These are phyloP conservation scores for Conringia planisiliqua DNA, from an alignment of 345 rosid genomes.

Conservation along the genomic window DNA sequence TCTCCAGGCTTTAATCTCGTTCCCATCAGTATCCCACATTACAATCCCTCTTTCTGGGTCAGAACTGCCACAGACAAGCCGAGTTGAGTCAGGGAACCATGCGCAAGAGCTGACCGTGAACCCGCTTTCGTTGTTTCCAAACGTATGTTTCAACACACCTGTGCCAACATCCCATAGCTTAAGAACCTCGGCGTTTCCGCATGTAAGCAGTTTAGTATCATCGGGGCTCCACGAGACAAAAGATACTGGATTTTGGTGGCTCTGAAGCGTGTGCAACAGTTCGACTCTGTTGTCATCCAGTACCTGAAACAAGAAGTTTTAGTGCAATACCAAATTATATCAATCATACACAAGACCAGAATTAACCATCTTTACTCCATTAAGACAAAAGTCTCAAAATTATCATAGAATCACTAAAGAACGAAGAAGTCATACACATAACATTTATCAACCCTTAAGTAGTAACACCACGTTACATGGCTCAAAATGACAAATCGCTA, in stretches of 20 bases:
- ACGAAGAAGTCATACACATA: not conserved
- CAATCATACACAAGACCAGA: not conserved
- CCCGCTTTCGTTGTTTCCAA: slow-evolving; percentile 66
- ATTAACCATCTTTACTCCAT: not conserved
- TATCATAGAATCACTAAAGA: not conserved
- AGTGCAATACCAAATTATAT: not conserved
- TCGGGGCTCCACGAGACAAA: slow-evolving; percentile 93
- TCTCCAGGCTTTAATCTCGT: slow-evolving; percentile 80
- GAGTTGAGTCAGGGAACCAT: slow-evolving; percentile 93
- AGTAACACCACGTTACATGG: not conserved
- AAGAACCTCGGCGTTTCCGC: slow-evolving; percentile 77
- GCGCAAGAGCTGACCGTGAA: slow-evolving; percentile 89
- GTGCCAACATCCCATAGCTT: slow-evolving; percentile 94
- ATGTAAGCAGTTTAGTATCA: slow-evolving; percentile 71
- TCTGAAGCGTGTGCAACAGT: slow-evolving; percentile 52
- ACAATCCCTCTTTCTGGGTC: slow-evolving; percentile 78
- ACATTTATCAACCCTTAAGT: not conserved
- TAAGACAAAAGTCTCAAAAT: not conserved
- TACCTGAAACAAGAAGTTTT: slow-evolving; percentile 47
- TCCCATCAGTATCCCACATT: slow-evolving; percentile 87
- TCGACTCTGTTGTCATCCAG: slow-evolving; percentile 53
- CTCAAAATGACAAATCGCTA: not conserved
- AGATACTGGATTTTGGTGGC: slow-evolving; percentile 78
- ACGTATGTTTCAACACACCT: slow-evolving; percentile 83
- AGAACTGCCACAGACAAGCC: slow-evolving; percentile 84